A percentile compares a stretch with the other conserved stretches of the same genome.
Conservation (phyloP, 345 rosid genomes). For the Populus ilicifolia region DNA sequence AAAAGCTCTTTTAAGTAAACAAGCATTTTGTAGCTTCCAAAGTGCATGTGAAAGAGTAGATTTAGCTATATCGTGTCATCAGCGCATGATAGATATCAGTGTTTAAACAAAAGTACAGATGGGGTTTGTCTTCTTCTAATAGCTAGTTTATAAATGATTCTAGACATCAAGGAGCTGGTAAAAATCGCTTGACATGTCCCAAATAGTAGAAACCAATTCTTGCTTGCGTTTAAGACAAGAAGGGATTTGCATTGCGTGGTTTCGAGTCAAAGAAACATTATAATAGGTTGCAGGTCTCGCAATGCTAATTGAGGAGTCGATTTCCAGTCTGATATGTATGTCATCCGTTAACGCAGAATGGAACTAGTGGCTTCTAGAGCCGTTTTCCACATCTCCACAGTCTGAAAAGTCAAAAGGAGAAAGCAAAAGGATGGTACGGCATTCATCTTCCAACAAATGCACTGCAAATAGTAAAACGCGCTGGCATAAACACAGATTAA, state of each 20-base stretch:
- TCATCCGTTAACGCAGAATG: no score
- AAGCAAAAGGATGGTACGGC: no score
- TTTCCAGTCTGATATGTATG: no score
- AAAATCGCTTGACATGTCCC: neutral
- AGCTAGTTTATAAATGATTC: no score
- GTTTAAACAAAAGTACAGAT: neutral
- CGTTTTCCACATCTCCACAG: no score
- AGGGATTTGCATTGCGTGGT: neutral
- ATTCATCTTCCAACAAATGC: neutral
- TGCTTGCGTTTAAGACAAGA: neutral
- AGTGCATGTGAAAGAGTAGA: neutral
- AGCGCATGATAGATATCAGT: neutral
- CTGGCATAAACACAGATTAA: neutral
- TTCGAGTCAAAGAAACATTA: no score
- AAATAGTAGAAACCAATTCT: neutral
- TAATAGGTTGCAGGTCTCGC: no score
- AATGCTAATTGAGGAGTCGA: no score
- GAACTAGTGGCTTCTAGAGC: no score
- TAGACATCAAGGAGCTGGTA: neutral
- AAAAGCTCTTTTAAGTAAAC: neutral
- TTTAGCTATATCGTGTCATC: neutral
- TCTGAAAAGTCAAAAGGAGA: no score
- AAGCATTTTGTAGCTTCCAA: neutral
- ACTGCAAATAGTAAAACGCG: neutral
- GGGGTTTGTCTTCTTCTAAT: no score